Conservation (phyloP, 23 red algal genomes). For the Gracilaria gracilis region DNA sequence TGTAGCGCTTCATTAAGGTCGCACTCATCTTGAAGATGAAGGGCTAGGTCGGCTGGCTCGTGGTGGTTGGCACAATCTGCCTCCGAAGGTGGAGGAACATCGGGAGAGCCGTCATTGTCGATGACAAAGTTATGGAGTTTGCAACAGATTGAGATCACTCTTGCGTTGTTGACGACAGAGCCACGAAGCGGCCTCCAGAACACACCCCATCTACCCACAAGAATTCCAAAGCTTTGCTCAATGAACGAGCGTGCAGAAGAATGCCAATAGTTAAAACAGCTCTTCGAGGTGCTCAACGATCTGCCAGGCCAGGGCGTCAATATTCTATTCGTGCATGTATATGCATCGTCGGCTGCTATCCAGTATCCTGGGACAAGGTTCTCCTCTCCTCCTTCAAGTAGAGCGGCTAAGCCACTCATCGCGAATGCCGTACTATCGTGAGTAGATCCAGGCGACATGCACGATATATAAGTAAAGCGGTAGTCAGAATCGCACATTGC, state of each 20-base stretch:
- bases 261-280: conserved; percentile 14
- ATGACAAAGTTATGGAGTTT: conserved; percentile 36
- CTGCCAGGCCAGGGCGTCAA: conserved; percentile 36
- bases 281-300: neutral
- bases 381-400: no score
- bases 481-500: conserved; percentile 29
- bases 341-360: conserved; percentile 15
- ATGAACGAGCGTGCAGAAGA: conserved; percentile 4
- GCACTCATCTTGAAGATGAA: conserved; percentile 21
- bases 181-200: neutral
- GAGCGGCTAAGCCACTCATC: neutral
- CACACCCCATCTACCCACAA: neutral
- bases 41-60: neutral
- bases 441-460: neutral
- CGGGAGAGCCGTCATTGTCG: neutral
- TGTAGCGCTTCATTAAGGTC: no score
- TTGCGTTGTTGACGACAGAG: neutral
- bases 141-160: neutral
- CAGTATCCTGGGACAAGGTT: neutral
- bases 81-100: no score
- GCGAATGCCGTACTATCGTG: neutral
- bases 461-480: conserved; percentile 1
- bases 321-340: neutral
- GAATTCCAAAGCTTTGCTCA: conserved; percentile 6
- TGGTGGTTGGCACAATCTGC: neutral